Conservation (phyloP, 805 yeast genomes). For the Wickerhamiella sergipiensis region DNA sequence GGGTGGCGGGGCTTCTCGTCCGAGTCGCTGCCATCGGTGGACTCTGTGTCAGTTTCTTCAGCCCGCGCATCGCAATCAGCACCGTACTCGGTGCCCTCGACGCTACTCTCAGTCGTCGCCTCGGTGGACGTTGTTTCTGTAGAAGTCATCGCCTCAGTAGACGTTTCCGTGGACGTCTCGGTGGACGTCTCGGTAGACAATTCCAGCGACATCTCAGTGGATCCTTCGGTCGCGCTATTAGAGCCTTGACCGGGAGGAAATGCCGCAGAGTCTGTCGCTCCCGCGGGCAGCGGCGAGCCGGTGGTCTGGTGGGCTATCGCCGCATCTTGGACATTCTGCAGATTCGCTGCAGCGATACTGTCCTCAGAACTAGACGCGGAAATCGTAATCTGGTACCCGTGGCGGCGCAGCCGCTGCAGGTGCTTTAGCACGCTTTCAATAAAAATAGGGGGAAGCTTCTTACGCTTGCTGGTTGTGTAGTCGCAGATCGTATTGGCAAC, state of each 20-base stretch:
- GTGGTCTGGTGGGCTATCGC: neutral
- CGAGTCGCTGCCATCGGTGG: neutral
- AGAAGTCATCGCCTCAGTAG: neutral
- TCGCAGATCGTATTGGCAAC: neutral
- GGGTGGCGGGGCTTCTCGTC: neutral
- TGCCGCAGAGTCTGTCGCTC: neutral
- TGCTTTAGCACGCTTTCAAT: conserved; percentile 5
- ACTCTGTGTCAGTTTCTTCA: neutral
- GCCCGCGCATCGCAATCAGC: neutral
- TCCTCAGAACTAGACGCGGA: neutral
- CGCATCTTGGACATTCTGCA: neutral
- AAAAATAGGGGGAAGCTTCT: neutral
- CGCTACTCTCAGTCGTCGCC: neutral
- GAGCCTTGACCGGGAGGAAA: neutral
- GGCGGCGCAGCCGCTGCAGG: conserved; percentile 6
- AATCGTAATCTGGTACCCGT: conserved; percentile 6
- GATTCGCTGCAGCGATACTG: neutral
- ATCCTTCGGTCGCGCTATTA: neutral
- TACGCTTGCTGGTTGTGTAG: conserved; percentile 1
- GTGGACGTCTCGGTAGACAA: neutral
- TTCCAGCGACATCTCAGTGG: neutral
- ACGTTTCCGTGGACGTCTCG: neutral
- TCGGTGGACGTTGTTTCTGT: neutral
- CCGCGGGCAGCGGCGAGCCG: neutral
- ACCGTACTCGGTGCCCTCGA: neutral